These are phyloP conservation scores for Cordyceps cateniannulata DNA, from an alignment of 2,329 filamentous ascomycete genomes.

Conservation along the genomic window DNA sequence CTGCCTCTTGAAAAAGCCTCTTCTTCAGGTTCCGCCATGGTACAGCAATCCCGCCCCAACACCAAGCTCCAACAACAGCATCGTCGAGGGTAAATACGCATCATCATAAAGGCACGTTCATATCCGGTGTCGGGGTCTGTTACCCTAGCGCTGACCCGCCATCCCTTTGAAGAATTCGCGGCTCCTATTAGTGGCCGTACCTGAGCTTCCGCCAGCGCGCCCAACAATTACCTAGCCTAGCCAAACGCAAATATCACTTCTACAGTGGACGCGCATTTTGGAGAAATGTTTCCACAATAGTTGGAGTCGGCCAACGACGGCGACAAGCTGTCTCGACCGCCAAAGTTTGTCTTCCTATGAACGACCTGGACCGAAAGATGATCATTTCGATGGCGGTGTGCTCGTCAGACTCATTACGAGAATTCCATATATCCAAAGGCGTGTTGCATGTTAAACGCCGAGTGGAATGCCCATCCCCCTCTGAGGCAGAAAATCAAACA, in stretches of 20 bases:
- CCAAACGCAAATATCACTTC: background rate
- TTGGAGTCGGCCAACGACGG: background rate
- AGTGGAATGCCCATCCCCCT: background rate
- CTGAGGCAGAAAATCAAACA: constrained; percentile 8
- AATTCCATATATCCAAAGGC: background rate
- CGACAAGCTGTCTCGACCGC: background rate
- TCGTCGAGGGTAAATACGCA: background rate
- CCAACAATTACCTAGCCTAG: constrained; percentile 1
- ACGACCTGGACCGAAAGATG: background rate
- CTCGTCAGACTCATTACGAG: background rate
- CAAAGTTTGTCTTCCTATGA: background rate
- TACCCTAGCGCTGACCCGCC: constrained; percentile 2
- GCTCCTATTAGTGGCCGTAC: background rate
- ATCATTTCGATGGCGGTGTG: background rate
- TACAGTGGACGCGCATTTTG: background rate
- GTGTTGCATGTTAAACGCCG: background rate
- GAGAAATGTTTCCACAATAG: constrained; percentile 7
- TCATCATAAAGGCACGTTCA: background rate
- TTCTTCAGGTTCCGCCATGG: background rate
- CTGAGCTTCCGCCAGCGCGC: background rate
- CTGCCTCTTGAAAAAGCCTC: background rate
- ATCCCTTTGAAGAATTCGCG: background rate
- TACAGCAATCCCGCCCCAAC: background rate
- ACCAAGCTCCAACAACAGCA: background rate
- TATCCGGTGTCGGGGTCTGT: constrained; percentile 10